Conservation (phyloP, 768 basidiomycete genomes). For the Suillus luteus region DNA sequence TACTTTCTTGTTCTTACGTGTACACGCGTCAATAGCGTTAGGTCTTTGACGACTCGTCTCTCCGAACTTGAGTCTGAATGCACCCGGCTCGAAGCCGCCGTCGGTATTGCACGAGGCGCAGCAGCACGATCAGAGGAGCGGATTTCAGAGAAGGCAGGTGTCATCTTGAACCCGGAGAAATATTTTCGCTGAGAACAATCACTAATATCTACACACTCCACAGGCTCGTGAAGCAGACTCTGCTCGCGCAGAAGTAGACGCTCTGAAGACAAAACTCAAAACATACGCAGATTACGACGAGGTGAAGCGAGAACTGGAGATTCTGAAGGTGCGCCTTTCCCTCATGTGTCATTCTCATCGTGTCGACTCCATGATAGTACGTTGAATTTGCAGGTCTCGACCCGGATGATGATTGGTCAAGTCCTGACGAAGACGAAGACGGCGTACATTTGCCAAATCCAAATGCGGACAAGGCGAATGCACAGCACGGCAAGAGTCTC, state of each 20-base stretch:
- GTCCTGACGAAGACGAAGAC: constrained; percentile 43
- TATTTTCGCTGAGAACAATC: background rate
- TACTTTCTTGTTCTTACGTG: background rate
- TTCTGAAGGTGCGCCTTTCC: constrained; percentile 82
- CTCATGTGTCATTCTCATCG: constrained; percentile 1
- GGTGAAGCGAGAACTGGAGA: constrained; percentile 95
- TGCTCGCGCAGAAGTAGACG: constrained; percentile 55
- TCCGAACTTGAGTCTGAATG: constrained; percentile 76
- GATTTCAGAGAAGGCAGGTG: background rate
- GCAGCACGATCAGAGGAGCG: background rate
- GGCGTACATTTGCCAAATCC: constrained; percentile 81
- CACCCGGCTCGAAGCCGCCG: constrained; percentile 62
- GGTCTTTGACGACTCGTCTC: constrained; percentile 72
- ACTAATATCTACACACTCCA: background rate
- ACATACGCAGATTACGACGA: constrained; percentile 91
- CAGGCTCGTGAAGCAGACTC: constrained; percentile 5
- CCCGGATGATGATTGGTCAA: constrained; percentile 48
- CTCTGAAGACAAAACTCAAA: constrained; percentile 66
- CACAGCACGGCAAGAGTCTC: constrained; percentile 76
- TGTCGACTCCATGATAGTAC: constrained; percentile 52
- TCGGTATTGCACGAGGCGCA: constrained; percentile 47
- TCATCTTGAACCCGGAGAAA: background rate
- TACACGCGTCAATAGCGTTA: constrained; percentile 48
- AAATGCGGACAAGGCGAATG: constrained; percentile 82
- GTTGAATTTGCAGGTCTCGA: constrained; percentile 95